A percentile compares a stretch with the other conserved stretches of the same genome.
phyloP scores from a whole-genome alignment of 1,139 yeast species.

The Hansenula anomala region DNA sequence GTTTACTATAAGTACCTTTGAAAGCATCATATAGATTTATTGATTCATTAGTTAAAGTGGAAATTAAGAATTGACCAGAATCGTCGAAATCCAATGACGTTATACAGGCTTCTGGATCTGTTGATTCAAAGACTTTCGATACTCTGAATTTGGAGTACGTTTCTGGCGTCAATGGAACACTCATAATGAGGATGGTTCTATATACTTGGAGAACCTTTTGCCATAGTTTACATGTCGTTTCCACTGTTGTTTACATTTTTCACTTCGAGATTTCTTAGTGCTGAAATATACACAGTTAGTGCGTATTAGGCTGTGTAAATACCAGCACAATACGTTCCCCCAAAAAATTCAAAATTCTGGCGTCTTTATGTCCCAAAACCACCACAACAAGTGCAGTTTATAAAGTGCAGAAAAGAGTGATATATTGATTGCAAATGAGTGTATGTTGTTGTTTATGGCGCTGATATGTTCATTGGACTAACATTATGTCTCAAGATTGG shows the following conservation, averaged over 20 bases:
- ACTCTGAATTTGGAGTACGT: conserved; percentile 43
- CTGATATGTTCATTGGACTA: too few species aligned
- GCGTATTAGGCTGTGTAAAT: too few species aligned
- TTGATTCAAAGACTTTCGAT: conserved; percentile 48
- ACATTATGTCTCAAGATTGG: conserved; percentile 40
- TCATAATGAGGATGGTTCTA: background rate
- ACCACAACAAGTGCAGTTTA: too few species aligned
- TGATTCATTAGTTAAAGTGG: conserved; percentile 79
- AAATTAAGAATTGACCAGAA: conserved; percentile 71
- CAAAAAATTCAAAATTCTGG: too few species aligned
- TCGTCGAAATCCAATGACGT: conserved; percentile 87
- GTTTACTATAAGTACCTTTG: conserved; percentile 60
- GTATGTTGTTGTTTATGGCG: too few species aligned
- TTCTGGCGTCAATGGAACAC: conserved; percentile 38
- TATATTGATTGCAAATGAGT: too few species aligned
- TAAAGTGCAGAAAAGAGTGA: too few species aligned
- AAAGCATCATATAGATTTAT: conserved; percentile 75
- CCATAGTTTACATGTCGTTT: too few species aligned
- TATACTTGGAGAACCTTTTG: too few species aligned
- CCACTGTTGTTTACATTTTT: background rate
- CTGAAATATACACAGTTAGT: background rate
- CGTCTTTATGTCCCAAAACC: too few species aligned
- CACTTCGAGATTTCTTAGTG: background rate
- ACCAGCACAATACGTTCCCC: background rate
- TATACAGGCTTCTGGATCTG: conserved; percentile 46